Evolutionary conservation across 1,284 basidiomycete genomes (phyloP).

Genomic region (Melampsora larici-populina): DNA sequence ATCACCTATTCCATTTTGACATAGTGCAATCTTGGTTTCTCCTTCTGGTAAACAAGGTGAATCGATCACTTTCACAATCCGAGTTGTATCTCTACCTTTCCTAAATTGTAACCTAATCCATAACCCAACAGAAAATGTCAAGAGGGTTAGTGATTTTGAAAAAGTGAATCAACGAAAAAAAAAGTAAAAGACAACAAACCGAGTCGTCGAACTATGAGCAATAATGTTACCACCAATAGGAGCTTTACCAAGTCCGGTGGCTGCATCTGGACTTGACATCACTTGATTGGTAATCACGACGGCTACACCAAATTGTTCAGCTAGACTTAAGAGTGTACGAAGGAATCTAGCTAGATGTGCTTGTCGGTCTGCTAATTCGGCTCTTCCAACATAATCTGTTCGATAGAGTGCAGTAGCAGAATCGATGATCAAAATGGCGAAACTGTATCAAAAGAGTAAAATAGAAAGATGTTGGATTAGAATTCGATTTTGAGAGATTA

Average conservation of each 20-base stretch:
- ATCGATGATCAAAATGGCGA: constrained; percentile 93
- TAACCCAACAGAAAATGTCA: constrained; percentile 21
- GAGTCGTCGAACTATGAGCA: constrained; percentile 53
- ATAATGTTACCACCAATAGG: constrained; percentile 65
- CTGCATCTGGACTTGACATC: constrained; percentile 93
- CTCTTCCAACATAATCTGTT: constrained; percentile 92
- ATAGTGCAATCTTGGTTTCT: constrained; percentile 90
- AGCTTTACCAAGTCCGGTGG: constrained; percentile 83
- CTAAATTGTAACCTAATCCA: constrained; percentile 72
- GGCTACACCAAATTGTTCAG: constrained; percentile 97
- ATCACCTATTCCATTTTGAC: constrained; percentile 78
- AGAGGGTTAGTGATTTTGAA: neutral
- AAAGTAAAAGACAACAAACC: constrained; percentile 45
- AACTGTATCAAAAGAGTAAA: constrained; percentile 61
- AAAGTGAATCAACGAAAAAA: constrained; percentile 4
- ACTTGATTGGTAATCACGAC: constrained; percentile 98
- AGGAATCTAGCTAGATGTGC: constrained; percentile 97
- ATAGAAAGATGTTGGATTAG: neutral
- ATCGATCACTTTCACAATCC: constrained; percentile 95
- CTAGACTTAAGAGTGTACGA: constrained; percentile 83
- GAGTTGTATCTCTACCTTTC: constrained; percentile 87
- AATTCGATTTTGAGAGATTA: neutral
- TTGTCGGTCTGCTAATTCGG: constrained; percentile 91
- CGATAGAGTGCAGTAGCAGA: constrained; percentile 94
- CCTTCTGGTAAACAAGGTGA: constrained; percentile 96